Evolutionary conservation across 148 eudicot genomes (phyloP), one percentile per base, ranked within the genome.

Genomic region (Heliamphora exappendiculata): DNA sequence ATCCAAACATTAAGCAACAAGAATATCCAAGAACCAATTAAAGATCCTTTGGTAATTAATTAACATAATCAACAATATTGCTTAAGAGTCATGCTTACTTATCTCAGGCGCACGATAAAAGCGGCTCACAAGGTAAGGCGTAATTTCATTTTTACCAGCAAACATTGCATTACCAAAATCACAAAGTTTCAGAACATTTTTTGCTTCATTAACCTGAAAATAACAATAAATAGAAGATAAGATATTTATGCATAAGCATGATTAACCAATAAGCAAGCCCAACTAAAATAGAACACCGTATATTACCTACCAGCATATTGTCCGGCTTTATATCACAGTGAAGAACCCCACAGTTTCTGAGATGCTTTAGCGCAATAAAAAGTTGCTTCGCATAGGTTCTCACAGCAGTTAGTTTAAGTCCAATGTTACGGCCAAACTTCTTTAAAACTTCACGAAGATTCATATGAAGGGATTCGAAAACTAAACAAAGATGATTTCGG

Each of bases 151-250:
- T 87, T 92, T 95, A 50, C 99, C 99, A 79, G 99, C 96, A 87
- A 95, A 89, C 99, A 95, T 95, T 65, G 99, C 99, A 85, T 92
- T 95, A 45, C 99, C 99, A 76, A 95, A 95, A 86, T 95, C 99
- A 60, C 99, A 95, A 75, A 95, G 92, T 91, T 95, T 95, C 81
- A 95, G 84, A 72, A 95, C 99, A 87, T 88, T 95, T 83, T 95
- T 95, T 5, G 96, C 88, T 59, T 92, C 99, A 67, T 91, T 95
- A 31, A 95, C 99, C 99, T 95, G 81, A 26, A 37, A 11, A 60
- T 31, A 66, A 78, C 64, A 81, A 29, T 39, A 49, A 59, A 76
- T 17, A 62, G 67, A 33, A 33, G 19, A 47, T 58, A 45, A 39
- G 22, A 41, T 7, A 20, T 7, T 14, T 42, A 29, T 12, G 1